phyloP scores from a whole-genome alignment of 2,329 filamentous ascomycete genomes.

The Pestalotiopsis sp. region DNA sequence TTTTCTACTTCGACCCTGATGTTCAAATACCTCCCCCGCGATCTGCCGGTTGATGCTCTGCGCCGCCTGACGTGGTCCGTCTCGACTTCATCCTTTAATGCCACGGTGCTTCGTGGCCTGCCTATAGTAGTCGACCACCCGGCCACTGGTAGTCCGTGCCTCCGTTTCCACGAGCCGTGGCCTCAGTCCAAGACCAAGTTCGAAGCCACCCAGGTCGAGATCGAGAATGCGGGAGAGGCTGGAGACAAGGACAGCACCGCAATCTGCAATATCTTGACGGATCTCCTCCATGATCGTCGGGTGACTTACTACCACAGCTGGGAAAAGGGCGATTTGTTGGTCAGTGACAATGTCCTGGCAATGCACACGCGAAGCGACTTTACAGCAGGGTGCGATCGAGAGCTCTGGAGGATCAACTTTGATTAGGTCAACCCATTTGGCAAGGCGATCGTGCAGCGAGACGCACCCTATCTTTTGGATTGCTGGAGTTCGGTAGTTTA shows the following conservation, averaged over 20 bases:
- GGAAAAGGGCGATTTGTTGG: conserved; percentile 56
- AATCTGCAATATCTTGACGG: conserved; percentile 42
- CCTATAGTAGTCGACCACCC: conserved; percentile 49
- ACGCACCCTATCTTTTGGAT: not conserved
- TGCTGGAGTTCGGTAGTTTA: not conserved
- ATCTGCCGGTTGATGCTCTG: conserved; percentile 38
- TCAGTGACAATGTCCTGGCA: conserved; percentile 53
- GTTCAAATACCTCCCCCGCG: conserved; percentile 46
- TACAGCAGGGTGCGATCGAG: conserved; percentile 42
- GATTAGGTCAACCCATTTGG: conserved; percentile 31
- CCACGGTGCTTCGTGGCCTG: conserved; percentile 43
- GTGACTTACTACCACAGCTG: conserved; percentile 53
- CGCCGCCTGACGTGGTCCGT: conserved; percentile 49
- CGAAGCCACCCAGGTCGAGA: conserved; percentile 37
- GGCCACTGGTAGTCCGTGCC: conserved; percentile 45
- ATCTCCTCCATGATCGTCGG: conserved; percentile 49
- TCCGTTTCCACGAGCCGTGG: conserved; percentile 60
- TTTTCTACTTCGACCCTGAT: conserved; percentile 55
- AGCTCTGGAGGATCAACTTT: conserved; percentile 55
- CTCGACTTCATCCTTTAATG: conserved; percentile 48
- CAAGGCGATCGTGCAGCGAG: not conserved
- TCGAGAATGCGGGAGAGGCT: conserved; percentile 14
- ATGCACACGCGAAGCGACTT: conserved; percentile 54
- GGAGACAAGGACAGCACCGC: conserved; percentile 28
- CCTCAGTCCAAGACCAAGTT: conserved; percentile 53